phyloP scores from a whole-genome alignment of 192 early-diverging fungal genomes.

The Spizellomyces punctatus region DNA sequence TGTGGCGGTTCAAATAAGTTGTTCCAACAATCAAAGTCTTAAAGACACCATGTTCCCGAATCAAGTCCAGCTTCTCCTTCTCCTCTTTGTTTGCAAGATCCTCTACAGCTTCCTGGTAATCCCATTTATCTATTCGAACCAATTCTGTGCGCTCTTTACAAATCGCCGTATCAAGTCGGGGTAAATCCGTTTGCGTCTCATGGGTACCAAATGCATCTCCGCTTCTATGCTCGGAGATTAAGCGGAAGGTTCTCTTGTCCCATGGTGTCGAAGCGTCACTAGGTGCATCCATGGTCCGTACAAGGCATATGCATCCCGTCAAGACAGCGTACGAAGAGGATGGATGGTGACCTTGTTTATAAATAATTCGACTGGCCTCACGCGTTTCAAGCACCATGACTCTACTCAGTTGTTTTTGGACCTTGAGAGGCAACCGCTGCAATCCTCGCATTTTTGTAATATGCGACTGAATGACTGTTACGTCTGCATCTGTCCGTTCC shows the following conservation, averaged over 20 bases:
- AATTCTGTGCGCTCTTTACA: conserved; percentile 11
- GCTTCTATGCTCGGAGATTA: neutral
- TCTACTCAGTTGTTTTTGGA: neutral
- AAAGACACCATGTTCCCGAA: neutral
- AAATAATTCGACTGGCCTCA: neutral
- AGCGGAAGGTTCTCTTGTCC: neutral
- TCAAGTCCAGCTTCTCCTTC: conserved; percentile 10
- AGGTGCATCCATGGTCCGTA: neutral
- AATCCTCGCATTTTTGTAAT: neutral
- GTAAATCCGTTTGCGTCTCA: neutral
- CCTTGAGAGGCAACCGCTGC: conserved; percentile 2
- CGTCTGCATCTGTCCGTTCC: conserved; percentile 1
- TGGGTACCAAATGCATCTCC: neutral
- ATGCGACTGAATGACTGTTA: neutral
- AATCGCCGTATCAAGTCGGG: conserved; percentile 8
- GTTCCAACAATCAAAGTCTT: neutral
- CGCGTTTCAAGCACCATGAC: neutral
- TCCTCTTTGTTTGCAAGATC: neutral
- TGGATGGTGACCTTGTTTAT: conserved; percentile 11
- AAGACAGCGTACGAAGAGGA: conserved; percentile 4
- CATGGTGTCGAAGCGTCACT: neutral
- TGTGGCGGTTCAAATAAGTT: conserved; percentile 2
- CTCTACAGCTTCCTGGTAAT: conserved; percentile 9
- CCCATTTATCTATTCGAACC: conserved; percentile 12
- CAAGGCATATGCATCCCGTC: neutral